phyloP scores from a whole-genome alignment of 768 basidiomycete genomes.

The Chalciporus chontae region DNA sequence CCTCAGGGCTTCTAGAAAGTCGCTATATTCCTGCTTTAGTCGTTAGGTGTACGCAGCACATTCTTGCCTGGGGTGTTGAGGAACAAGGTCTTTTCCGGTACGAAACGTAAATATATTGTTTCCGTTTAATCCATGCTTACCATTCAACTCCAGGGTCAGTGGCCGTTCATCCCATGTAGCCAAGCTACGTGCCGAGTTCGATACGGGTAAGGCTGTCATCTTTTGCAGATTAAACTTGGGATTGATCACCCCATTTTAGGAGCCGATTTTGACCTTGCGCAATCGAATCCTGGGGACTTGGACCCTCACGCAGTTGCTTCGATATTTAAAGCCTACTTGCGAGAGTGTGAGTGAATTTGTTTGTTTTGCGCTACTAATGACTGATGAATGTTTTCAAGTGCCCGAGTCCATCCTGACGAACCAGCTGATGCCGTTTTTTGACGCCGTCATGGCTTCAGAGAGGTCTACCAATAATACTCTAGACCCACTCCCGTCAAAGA shows the following conservation, averaged over 20 bases:
- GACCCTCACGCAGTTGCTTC: conserved; percentile 95
- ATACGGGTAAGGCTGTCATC: conserved; percentile 54
- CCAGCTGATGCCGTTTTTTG: conserved; percentile 69
- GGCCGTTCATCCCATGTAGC: conserved; percentile 81
- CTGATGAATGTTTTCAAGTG: conserved; percentile 45
- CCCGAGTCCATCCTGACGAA: conserved; percentile 84
- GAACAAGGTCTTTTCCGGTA: conserved; percentile 87
- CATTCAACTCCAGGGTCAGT: conserved; percentile 52
- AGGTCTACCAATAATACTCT: conserved; percentile 28
- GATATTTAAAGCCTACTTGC: conserved; percentile 87
- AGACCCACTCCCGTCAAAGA: conserved; percentile 33
- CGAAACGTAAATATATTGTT: conserved; percentile 21
- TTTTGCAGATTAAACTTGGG: neutral
- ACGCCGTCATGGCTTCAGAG: conserved; percentile 67
- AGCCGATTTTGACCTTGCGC: conserved; percentile 80
- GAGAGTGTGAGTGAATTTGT: conserved; percentile 68
- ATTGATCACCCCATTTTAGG: conserved; percentile 40
- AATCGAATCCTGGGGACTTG: conserved; percentile 78
- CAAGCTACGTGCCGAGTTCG: conserved; percentile 76
- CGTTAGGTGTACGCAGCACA: conserved; percentile 78
- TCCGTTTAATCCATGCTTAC: conserved; percentile 2
- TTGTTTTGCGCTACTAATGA: neutral
- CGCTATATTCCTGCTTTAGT: conserved; percentile 70
- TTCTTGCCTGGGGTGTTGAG: conserved; percentile 77
- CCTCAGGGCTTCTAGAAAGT: conserved; percentile 38